phyloP scores from a whole-genome alignment of 495 filamentous ascomycete genomes.

The Neurospora africana region DNA sequence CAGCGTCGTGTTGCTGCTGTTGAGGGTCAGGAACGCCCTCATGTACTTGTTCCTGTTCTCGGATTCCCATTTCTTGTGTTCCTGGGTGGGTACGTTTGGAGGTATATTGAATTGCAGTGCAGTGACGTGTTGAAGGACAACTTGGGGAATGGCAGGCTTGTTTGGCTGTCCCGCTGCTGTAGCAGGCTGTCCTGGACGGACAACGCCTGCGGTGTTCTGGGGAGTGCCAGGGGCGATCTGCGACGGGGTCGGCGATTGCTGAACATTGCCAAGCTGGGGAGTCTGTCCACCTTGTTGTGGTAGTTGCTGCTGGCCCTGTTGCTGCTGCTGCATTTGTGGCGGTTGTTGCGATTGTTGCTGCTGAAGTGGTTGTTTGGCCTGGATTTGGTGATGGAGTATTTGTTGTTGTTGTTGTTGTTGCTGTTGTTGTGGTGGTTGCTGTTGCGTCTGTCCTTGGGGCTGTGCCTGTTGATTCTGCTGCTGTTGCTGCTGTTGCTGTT shows the following conservation, averaged over 20 bases:
- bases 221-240: neutral
- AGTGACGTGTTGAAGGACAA: slow-evolving; percentile 25
- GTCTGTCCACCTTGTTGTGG: slow-evolving; percentile 4
- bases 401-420: slow-evolving; percentile 15
- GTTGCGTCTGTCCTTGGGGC: slow-evolving; percentile 3
- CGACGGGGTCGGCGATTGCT: neutral
- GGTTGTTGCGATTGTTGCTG: slow-evolving; percentile 7
- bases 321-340: slow-evolving; percentile 7
- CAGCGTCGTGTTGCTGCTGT: slow-evolving; percentile 4
- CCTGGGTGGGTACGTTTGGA: slow-evolving; percentile 5
- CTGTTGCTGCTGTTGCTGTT: slow-evolving; percentile 7
- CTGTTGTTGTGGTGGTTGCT: neutral
- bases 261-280: neutral
- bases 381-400: slow-evolving; percentile 2
- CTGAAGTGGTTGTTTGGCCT: slow-evolving; percentile 6
- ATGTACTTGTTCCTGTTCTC: slow-evolving; percentile 14
- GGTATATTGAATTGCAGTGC: slow-evolving; percentile 25
- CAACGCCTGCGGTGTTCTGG: neutral
- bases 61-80: slow-evolving; percentile 20
- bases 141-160: slow-evolving; percentile 13
- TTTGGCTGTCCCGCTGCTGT: slow-evolving; percentile 2
- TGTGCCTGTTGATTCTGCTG: slow-evolving; percentile 16
- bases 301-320: slow-evolving; percentile 3
- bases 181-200: neutral
- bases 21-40: slow-evolving; percentile 19